A percentile compares a stretch with the other conserved stretches of the same genome.
Conservation (phyloP, 257 asterid genomes). For the Solanum etuberosum region DNA sequence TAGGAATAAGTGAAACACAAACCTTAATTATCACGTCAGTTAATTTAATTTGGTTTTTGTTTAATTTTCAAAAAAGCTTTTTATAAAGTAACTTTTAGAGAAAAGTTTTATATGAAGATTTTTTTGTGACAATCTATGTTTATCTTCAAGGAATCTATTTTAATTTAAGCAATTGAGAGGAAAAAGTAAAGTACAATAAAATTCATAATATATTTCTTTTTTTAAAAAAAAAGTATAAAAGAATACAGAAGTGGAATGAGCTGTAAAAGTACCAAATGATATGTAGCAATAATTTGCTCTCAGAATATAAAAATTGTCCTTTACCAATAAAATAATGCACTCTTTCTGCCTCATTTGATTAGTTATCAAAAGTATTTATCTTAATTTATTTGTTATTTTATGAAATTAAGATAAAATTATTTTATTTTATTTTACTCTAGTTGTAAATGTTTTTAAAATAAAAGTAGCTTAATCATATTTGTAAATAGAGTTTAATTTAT, state of each 20-base stretch:
- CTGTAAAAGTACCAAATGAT: background rate
- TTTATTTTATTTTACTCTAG: background rate
- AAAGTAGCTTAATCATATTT: background rate
- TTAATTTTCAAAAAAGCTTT: background rate
- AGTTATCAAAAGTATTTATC: background rate
- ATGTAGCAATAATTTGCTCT: background rate
- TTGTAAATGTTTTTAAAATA: no score
- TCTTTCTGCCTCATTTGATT: background rate
- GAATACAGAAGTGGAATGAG: background rate
- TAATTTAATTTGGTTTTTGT: background rate
- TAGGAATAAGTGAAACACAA: background rate
- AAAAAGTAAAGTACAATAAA: background rate
- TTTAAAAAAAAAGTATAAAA: accelerated
- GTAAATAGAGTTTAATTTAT: background rate
- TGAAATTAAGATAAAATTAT: background rate
- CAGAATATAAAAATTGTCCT: background rate
- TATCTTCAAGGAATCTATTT: background rate
- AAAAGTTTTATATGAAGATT: background rate
- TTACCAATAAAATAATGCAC: background rate
- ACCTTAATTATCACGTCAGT: background rate
- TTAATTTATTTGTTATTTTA: background rate
- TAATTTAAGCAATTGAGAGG: background rate
- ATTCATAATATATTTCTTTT: background rate
- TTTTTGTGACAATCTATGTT: background rate
- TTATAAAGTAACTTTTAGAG: background rate